Evolutionary conservation across 169 alveolate species (phyloP).

Genomic region (Plasmodium gallinaceum): DNA sequence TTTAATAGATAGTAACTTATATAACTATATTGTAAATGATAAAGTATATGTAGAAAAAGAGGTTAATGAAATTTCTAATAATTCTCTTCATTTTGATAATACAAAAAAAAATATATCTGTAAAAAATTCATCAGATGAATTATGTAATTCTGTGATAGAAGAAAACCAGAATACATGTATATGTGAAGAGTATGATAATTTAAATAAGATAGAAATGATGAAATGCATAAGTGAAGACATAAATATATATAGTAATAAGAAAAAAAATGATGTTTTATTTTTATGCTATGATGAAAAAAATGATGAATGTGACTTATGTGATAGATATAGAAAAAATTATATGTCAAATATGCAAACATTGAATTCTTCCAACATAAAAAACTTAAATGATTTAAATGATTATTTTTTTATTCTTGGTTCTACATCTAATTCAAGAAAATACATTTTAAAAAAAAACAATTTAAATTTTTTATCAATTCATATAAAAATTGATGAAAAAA

Average conservation of each 20-base stretch:
- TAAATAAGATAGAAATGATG: constrained; percentile 8
- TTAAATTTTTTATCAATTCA: constrained; percentile 44
- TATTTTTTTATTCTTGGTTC: constrained; percentile 67
- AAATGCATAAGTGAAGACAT: neutral
- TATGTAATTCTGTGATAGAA: neutral
- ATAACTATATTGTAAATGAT: constrained; percentile 16
- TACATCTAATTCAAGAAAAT: constrained; percentile 62
- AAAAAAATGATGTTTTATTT: constrained; percentile 23
- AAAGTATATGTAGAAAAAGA: constrained; percentile 1
- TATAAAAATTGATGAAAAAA: constrained; percentile 56
- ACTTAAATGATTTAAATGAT: constrained; percentile 7
- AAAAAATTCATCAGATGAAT: neutral
- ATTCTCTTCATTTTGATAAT: neutral
- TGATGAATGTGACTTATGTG: constrained; percentile 46
- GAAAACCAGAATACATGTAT: neutral
- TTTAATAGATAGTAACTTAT: constrained; percentile 42
- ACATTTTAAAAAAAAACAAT: constrained; percentile 48
- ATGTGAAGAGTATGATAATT: neutral
- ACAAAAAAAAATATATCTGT: neutral
- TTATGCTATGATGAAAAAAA: constrained; percentile 50
- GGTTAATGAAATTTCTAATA: neutral
- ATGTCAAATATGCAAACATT: constrained; percentile 57
- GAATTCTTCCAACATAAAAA: neutral
- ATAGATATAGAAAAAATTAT: constrained; percentile 40
- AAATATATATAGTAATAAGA: constrained; percentile 4